Evolutionary conservation across 2,329 filamentous ascomycete genomes (phyloP), one percentile per base, ranked within the genome.

Genomic region (Ascochyta lentis): DNA sequence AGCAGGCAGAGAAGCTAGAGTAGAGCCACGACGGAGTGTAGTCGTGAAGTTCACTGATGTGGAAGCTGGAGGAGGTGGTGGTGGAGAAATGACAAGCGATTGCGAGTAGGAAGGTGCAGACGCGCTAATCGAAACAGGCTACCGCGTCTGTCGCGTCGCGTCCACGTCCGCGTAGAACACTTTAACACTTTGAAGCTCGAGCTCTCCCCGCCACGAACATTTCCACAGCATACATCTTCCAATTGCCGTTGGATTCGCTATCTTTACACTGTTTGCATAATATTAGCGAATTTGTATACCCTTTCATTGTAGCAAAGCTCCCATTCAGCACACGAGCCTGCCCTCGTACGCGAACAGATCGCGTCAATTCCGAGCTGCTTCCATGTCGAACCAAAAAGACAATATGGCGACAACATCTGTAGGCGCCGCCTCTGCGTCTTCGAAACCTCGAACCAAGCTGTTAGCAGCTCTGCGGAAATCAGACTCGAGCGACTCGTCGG

Each of bases 401-500:
- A 38, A 13, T 3, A 56, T 56, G 53, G 13, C 33, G 5, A 43
- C 42, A 27, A 34, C 19, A 35, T 7, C 26, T 16, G 7, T 4
- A 6, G 8, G 33, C 33, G 42, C 47, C 7, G 13, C 35, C 29
- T 23, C 23, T 22, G 44, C 27, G 40, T 12, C 41, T 8, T 23
- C 40, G 4, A 65, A 59, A 40, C 56, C 65, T 54, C 66, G 64
- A 26, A 45, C 49, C 22, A 64, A 60, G 44, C 56, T 69, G 9
- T 42, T 69, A 37, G 60, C 63, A 59, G 66, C 65, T 40, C 52
- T 69, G 8, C 63, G 65, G 35, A 65, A 62, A 44, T 56, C 59
- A 15, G 40, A 47, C 22, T 45, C 57, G 7, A 56, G 49, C 26
- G 48, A 49, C 41, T 65, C 65, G 24, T 67, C 81, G 27, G 73